Evolutionary conservation across 768 basidiomycete genomes (phyloP), one percentile per base, ranked within the genome.

Genomic region (Amanita pallidorosea): DNA sequence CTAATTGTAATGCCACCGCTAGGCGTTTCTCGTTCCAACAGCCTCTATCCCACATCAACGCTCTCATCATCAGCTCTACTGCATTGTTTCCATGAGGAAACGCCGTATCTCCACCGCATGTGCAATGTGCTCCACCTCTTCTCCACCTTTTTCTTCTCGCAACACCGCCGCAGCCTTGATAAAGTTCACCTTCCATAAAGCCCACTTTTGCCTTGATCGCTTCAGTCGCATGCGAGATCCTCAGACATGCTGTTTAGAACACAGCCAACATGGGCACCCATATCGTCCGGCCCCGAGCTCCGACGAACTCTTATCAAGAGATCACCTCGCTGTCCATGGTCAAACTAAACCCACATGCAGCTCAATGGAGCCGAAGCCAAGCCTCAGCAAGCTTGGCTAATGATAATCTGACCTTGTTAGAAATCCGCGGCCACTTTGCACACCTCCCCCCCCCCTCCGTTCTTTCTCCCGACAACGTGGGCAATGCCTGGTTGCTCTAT

Each of bases 61-160:
- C n/a, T n/a, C n/a, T n/a, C n/a, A n/a, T n/a, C n/a, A n/a, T n/a
- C n/a, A n/a, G n/a, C n/a, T n/a, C n/a, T n/a, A n/a, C n/a, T n/a
- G n/a, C n/a, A n/a, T n/a, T n/a, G n/a, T n/a, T n/a, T n/a, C n/a
- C n/a, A n/a, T n/a, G n/a, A n/a, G n/a, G n/a, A n/a, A n/a, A n/a
- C n/a, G n/a, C n/a, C n/a, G 81, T 84, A 61, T 84, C 80, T 1
- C 81, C 80, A 6, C 81, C 81, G 58, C 76, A 77, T 6, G 79
- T n/a, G n/a, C 79, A 47, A 84, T 70, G 48, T 70, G 69, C 8
- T 74, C 69, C 55, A 73, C 64, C 46, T 13, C 9, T 35, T n/a
- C 34, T 35, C 46, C 46, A 45, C 25, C 25, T 25, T 25, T 25
- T 4, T 25, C 25, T 25, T 25, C 25, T 25, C 5, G 25, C 25